Base-by-base conservation (phyloP, 768 basidiomycete species). In the Pholiota conissans region DNA sequence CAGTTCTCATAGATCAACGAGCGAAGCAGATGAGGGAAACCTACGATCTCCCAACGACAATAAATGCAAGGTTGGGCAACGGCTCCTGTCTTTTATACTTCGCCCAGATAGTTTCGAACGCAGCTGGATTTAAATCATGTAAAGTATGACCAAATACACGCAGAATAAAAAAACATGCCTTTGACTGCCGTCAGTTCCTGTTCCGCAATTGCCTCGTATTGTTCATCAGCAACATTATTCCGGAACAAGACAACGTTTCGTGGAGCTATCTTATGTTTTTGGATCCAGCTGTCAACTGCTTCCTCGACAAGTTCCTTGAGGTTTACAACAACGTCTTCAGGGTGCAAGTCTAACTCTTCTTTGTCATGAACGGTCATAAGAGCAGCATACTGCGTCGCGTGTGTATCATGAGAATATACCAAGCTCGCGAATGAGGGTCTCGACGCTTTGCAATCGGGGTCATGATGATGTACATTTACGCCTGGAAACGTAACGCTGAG, bases 31-130 rank as follows among this genome's bases (percentile, higher is more conserved):
- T n/a, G n/a, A 8, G n/a, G n/a, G n/a, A 80, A 42, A 83, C 84
- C 47, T 84, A 87, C 49, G 85, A 71, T 66, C 89, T 89, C 1
- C 82, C 83, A 5, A 89, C 87, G 14, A 86, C 75, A 13, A 89
- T 78, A 61, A 79, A 86, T 0, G 80, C 79, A 0, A 89, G 18
- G 1, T 67, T 70, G 0, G 85, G 84, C 56, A 70, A 68, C 0
- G 63, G 60, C 6, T 16, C 27, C 22, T 48, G 56, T 20, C 57
- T 22, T 42, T 9, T 30, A 30, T 35, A 18, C 27, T 48, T 34
- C 30, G 11, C 3, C 60, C 61, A 61, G 27, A 67, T 14, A 16
- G 52, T 50, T 11, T 62, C 39, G 10, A 66, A 56, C 1, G 62
- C 68, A 6, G 27, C 65, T 63, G 30, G 24, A 22, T 7, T n/a